Evolutionary conservation across 1,139 yeast species (phyloP).

Genomic region (Yamadazyma songkhlaensis): DNA sequence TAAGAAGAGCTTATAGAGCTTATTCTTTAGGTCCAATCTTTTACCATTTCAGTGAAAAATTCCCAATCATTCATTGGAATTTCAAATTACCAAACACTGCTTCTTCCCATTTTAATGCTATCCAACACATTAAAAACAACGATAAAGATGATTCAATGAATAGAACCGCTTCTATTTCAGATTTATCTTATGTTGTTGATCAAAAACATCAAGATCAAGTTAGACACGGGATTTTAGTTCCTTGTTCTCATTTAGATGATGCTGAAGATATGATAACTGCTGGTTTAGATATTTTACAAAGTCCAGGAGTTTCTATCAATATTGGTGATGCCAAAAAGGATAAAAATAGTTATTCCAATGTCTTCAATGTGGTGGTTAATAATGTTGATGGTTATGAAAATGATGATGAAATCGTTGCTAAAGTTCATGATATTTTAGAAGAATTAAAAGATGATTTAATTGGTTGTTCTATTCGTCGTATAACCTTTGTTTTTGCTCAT

Average conservation of each 20-base stretch:
- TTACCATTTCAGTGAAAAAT: conserved; percentile 57
- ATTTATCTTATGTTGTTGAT: conserved; percentile 80
- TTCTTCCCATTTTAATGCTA: conserved; percentile 65
- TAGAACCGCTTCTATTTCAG: conserved; percentile 90
- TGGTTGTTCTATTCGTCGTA: conserved; percentile 78
- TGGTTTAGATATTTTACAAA: conserved; percentile 72
- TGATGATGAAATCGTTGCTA: conserved; percentile 66
- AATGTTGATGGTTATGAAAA: conserved; percentile 70
- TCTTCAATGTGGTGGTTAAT: conserved; percentile 75
- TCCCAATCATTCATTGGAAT: conserved; percentile 82
- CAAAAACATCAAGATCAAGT: conserved; percentile 50
- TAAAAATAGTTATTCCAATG: conserved; percentile 58
- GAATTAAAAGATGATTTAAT: conserved; percentile 69
- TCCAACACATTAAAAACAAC: conserved; percentile 48
- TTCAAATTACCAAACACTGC: conserved; percentile 79
- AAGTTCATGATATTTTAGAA: conserved; percentile 62
- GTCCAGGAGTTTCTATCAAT: conserved; percentile 31
- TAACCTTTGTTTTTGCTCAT: conserved; percentile 86
- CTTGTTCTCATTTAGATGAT: conserved; percentile 83
- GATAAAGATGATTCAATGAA: conserved; percentile 49
- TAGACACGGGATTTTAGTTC: conserved; percentile 85
- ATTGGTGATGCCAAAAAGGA: conserved; percentile 8
- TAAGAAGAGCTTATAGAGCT: conserved; percentile 96
- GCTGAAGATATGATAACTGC: conserved; percentile 77
- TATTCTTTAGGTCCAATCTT: conserved; percentile 78